These are phyloP conservation scores for Talaromyces sp. DNA, from an alignment of 2,329 filamentous ascomycete species.

Conservation along the genomic window DNA sequence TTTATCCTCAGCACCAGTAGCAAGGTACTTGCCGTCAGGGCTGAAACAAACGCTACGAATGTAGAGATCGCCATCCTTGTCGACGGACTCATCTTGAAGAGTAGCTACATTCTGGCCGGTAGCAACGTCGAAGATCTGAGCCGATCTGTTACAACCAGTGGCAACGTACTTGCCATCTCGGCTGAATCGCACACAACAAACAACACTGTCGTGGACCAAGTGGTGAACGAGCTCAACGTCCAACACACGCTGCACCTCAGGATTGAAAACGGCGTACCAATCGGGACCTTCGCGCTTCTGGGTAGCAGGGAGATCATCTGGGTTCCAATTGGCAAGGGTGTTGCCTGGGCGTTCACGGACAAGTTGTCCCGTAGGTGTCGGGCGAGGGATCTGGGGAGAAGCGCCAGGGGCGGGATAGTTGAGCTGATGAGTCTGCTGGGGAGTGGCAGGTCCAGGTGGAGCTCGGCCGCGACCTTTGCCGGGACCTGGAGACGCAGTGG, in stretches of 20 bases:
- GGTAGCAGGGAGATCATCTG: constrained; percentile 76
- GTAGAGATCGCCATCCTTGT: constrained; percentile 87
- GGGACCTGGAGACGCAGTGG: constrained; percentile 81
- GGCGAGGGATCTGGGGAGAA: constrained; percentile 84
- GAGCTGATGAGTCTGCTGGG: constrained; percentile 83
- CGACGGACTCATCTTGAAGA: constrained; percentile 81
- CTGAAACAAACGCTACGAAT: constrained; percentile 99
- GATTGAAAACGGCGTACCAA: constrained; percentile 98
- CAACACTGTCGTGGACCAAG: constrained; percentile 88
- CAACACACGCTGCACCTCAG: constrained; percentile 78
- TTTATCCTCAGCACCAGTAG: constrained; percentile 96
- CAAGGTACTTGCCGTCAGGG: constrained; percentile 87
- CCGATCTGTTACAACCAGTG: constrained; percentile 95
- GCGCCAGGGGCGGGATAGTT: constrained; percentile 78
- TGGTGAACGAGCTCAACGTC: constrained; percentile 95
- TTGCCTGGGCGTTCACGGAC: constrained; percentile 57
- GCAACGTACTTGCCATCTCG: constrained; percentile 93
- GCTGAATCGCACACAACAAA: constrained; percentile 97
- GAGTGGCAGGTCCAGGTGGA: constrained; percentile 70
- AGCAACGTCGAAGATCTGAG: constrained; percentile 95
- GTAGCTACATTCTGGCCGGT: constrained; percentile 84
- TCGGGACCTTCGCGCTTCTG: constrained; percentile 86
- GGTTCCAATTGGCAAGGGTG: constrained; percentile 79
- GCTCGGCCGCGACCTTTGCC: constrained; percentile 68
- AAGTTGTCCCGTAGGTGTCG: constrained; percentile 62